Evolutionary conservation across 495 filamentous ascomycete genomes (phyloP), one percentile per base, ranked within the genome.

Genomic region (Penicillium paradoxum): DNA sequence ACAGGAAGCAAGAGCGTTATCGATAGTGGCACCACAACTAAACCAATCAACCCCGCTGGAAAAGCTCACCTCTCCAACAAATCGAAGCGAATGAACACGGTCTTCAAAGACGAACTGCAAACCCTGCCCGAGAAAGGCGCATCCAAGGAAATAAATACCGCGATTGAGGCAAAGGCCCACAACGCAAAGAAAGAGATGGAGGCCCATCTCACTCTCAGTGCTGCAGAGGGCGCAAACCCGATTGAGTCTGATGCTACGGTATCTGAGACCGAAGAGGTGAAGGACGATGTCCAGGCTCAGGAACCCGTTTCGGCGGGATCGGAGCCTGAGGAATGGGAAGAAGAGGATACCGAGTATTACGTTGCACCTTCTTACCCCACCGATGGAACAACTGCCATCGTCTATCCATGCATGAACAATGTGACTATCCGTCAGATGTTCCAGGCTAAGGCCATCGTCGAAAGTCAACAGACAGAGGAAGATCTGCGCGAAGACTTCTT

Each of bases 401-500:
- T 95, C n/a, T 83, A 86, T 9, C 91, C 91, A 0, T 79, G 81
- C 51, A 53, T 55, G 27, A 57, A 38, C 9, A 21, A 49, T 15
- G 25, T 48, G 5, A 59, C 58, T 14, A 56, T 51, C 56, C 76
- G 75, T 10, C 88, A 96, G 72, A 72, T 96, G 33, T 82, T 82
- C 10, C 67, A 75, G 9, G 91, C 91, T 10, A 86, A 81, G 69
- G 60, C 73, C 8, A 70, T 84, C 38, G 89, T 96, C 0, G 81
- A 89, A 51, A 69, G 68, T 45, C 67, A 79, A 50, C 72, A 79
- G 59, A 75, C 79, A 0, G 54, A 60, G 15, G 82, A 86, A 51
- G 87, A 90, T 47, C 74, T 89, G 42, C 86, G 95, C 47, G 93
- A 97, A 55, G 93, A 97, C 63, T 74, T 78, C 19, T 95, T 84